Conservation (phyloP, 306 rosid genomes). For the Prunus mume region DNA sequence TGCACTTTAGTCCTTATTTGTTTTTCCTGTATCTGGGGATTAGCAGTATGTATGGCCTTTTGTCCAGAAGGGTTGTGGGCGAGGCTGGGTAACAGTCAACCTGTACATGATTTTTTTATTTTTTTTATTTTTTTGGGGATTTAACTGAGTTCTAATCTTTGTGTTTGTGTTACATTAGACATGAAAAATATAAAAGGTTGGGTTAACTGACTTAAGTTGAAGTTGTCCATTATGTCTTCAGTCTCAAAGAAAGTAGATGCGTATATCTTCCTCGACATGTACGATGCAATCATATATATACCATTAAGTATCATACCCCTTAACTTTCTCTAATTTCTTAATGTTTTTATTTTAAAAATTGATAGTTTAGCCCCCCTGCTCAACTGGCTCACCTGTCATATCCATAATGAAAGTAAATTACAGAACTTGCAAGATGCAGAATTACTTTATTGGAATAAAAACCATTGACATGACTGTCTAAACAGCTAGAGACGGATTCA, state of each 20-base stretch:
- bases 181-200: background rate
- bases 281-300: background rate
- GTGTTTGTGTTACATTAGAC: background rate
- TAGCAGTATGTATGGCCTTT: background rate
- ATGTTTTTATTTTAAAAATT: too few relatives aligned
- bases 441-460: constrained; percentile 1
- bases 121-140: too few relatives aligned
- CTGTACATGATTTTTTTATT: background rate
- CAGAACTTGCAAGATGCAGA: background rate
- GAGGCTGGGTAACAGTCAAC: background rate
- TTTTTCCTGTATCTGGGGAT: background rate
- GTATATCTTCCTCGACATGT: background rate
- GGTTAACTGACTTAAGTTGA: background rate
- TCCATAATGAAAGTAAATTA: background rate
- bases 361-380: too few relatives aligned
- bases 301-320: background rate
- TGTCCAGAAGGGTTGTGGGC: background rate
- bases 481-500: constrained; percentile 87
- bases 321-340: background rate
- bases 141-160: background rate
- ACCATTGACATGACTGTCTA: constrained; percentile 9
- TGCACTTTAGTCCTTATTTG: background rate
- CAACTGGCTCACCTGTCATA: too few relatives aligned
- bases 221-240: background rate
- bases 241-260: background rate